Conservation (phyloP, 192 early-diverging fungal genomes). For the Coemansia sp. region DNA sequence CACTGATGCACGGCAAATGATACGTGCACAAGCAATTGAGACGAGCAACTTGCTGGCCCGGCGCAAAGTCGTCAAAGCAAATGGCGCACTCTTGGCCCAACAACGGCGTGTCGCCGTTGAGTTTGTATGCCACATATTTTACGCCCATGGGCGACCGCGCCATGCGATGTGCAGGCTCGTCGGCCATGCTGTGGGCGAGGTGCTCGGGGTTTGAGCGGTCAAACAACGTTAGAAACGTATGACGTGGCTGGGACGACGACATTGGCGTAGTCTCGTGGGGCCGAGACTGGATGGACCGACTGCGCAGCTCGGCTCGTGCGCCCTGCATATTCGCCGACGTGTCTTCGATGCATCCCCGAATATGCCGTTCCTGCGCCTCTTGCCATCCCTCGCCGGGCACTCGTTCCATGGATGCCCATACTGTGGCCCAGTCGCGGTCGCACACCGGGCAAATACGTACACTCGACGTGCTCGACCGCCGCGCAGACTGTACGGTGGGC, state of each 20-base stretch:
- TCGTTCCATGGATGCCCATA: constrained; percentile 35
- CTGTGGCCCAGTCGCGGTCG: constrained; percentile 33
- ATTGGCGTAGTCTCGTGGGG: constrained; percentile 8
- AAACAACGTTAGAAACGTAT: constrained; percentile 10
- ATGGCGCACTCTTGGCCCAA: constrained; percentile 86
- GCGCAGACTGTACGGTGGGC: neutral
- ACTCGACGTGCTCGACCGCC: constrained; percentile 33
- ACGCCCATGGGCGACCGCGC: constrained; percentile 38
- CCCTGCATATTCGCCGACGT: constrained; percentile 49
- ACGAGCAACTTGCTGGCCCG: constrained; percentile 75
- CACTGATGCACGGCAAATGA: constrained; percentile 78
- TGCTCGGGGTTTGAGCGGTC: constrained; percentile 11
- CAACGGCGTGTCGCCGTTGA: constrained; percentile 60
- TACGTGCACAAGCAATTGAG: constrained; percentile 90
- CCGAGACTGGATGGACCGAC: constrained; percentile 18
- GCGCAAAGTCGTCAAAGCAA: constrained; percentile 90
- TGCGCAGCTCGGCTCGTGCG: constrained; percentile 18
- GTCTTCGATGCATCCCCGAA: constrained; percentile 40
- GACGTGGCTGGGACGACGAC: neutral
- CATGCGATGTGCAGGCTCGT: neutral
- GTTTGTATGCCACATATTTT: constrained; percentile 57
- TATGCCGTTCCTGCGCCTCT: constrained; percentile 53
- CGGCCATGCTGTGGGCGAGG: no score
- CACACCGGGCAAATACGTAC: constrained; percentile 45
- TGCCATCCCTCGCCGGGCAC: constrained; percentile 52